Conservation (phyloP, 352 stramenopile species). For the Phytophthora constricta region DNA sequence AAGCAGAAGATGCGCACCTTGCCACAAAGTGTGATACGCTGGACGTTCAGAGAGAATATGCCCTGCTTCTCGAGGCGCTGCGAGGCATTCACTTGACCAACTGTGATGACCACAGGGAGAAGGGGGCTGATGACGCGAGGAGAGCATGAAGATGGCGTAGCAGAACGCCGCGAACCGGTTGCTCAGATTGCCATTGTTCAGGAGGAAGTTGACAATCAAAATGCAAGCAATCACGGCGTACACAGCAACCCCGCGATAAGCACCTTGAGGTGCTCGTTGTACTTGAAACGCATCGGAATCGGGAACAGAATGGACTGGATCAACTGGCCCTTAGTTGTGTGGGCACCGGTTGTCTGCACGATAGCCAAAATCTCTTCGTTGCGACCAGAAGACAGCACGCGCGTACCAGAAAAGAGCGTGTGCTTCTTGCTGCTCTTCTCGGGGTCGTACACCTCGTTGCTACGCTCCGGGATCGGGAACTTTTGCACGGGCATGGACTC, state of each 20-base stretch:
- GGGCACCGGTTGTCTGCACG: slow-evolving; percentile 65
- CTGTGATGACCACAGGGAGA: slow-evolving; percentile 73
- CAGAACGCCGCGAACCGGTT: slow-evolving; percentile 51
- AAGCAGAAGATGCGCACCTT: slow-evolving; percentile 81
- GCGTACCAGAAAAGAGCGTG: slow-evolving; percentile 77
- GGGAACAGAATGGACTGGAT: slow-evolving; percentile 77
- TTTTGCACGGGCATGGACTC: slow-evolving; percentile 79
- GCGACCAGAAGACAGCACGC: slow-evolving; percentile 47
- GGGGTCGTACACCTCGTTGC: slow-evolving; percentile 45
- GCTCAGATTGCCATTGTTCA: slow-evolving; percentile 45
- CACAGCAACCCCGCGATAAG: slow-evolving; percentile 56
- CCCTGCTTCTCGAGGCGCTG: slow-evolving; percentile 52
- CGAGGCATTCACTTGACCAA: slow-evolving; percentile 67
- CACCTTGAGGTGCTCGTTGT: slow-evolving; percentile 75
- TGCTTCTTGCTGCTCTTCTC: slow-evolving; percentile 55
- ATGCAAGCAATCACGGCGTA: slow-evolving; percentile 57
- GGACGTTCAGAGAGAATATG: slow-evolving; percentile 67
- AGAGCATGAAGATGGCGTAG: slow-evolving; percentile 58
- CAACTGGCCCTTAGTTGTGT: slow-evolving; percentile 70
- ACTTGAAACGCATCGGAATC: slow-evolving; percentile 81
- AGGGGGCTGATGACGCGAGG: slow-evolving; percentile 62
- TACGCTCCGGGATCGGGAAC: slow-evolving; percentile 48
- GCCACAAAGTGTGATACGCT: slow-evolving; percentile 72
- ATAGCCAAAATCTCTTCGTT: slow-evolving; percentile 61
- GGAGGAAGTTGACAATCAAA: slow-evolving; percentile 45